Evolutionary conservation across 2,329 filamentous ascomycete species (phyloP).

Genomic region (Penicillium glabrum): DNA sequence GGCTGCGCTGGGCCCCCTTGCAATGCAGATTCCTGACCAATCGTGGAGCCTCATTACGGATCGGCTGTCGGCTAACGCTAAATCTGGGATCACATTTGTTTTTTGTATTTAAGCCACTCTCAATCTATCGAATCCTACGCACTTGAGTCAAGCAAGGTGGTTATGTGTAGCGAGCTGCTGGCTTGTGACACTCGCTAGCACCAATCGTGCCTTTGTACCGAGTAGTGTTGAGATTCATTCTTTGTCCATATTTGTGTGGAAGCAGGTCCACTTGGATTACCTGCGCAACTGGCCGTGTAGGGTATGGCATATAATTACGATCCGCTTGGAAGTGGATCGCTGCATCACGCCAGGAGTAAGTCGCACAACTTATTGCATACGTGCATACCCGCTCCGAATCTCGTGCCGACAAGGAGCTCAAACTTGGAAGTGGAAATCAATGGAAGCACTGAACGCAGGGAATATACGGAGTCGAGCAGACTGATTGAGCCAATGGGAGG

Average conservation of each 20-base stretch:
- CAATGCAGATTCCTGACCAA: background rate
- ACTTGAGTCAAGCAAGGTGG: background rate
- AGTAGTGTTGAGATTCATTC: background rate
- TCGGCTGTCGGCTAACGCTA: constrained; percentile 2
- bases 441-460: background rate
- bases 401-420: background rate
- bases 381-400: background rate
- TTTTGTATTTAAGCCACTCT: background rate
- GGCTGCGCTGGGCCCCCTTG: background rate
- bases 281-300: background rate
- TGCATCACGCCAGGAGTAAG: background rate
- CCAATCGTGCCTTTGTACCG: background rate
- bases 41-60: background rate
- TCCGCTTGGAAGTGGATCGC: background rate
- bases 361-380: background rate
- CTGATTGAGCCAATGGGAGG: background rate
- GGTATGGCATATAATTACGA: background rate
- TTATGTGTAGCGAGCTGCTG: background rate
- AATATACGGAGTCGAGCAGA: background rate
- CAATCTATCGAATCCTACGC: background rate
- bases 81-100: background rate
- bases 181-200: background rate
- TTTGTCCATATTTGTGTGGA: background rate
- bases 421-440: background rate
- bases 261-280: background rate